Conservation (phyloP, 116 monocot species). For the Trichopus zeylanicus region DNA sequence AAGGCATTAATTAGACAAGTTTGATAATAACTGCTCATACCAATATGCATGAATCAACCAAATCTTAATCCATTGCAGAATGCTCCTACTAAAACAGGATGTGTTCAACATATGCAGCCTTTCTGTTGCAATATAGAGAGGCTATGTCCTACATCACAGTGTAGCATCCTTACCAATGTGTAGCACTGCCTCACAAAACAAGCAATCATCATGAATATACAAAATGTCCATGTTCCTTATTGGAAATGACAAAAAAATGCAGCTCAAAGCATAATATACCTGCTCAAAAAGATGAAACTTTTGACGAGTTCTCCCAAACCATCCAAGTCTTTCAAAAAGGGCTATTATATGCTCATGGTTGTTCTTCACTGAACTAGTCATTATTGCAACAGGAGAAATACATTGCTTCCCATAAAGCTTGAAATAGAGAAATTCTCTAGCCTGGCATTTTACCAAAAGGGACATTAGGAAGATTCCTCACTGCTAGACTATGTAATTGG, state of each 20-base stretch:
- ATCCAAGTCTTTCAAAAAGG: conserved; percentile 64
- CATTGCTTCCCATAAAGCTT: conserved; percentile 84
- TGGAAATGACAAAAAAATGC: not conserved
- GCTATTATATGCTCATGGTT: conserved; percentile 70
- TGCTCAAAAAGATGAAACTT: conserved; percentile 88
- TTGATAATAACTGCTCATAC: not conserved
- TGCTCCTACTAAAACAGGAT: too few species aligned
- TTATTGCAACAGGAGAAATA: conserved; percentile 91
- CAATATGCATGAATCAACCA: not conserved
- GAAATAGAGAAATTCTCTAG: conserved; percentile 85
- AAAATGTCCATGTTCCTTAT: too few species aligned
- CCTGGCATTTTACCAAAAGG: conserved; percentile 31
- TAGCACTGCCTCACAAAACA: not conserved
- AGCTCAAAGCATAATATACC: conserved; percentile 18
- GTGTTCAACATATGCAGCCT: too few species aligned
- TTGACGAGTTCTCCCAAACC: conserved; percentile 81
- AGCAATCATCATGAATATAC: too few species aligned
- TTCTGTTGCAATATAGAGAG: too few species aligned
- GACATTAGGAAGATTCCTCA: not conserved
- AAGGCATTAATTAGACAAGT: too few species aligned
- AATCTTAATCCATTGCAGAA: too few species aligned
- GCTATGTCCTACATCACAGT: too few species aligned
- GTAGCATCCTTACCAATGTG: not conserved
- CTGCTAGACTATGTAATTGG: not conserved
- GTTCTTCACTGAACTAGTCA: conserved; percentile 96